Evolutionary conservation across 23 red algal species (phyloP).

Genomic region (Gracilaria domingensis): DNA sequence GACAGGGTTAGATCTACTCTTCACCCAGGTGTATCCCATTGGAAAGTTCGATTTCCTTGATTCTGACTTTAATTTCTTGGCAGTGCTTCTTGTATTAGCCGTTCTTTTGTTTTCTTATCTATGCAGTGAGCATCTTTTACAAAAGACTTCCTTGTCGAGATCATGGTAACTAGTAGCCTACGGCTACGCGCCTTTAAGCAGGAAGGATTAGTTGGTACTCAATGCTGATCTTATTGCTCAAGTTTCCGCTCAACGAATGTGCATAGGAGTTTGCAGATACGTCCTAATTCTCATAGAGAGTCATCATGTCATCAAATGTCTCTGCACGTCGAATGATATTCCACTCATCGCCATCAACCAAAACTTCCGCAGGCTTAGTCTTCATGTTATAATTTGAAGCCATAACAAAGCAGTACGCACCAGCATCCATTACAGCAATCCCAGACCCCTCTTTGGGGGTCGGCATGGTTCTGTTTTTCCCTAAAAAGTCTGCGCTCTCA

Average conservation of each 20-base stretch:
- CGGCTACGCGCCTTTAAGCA: too few species aligned
- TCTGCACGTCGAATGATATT: slow-evolving; percentile 79
- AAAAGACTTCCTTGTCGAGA: slow-evolving; percentile 17
- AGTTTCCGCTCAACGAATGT: background rate
- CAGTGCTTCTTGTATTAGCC: slow-evolving; percentile 43
- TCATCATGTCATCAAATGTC: slow-evolving; percentile 89
- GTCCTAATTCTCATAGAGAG: slow-evolving; percentile 52
- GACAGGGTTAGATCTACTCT: slow-evolving; percentile 49
- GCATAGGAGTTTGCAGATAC: background rate
- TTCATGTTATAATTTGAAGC: slow-evolving; percentile 99
- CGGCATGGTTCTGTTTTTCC: slow-evolving; percentile 85
- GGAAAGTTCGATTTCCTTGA: slow-evolving; percentile 63
- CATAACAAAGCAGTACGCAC: slow-evolving; percentile 94
- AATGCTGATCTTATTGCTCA: background rate
- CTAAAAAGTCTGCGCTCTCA: slow-evolving; percentile 94
- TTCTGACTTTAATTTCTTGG: slow-evolving; percentile 38
- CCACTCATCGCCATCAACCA: slow-evolving; percentile 90
- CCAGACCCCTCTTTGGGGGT: slow-evolving; percentile 80
- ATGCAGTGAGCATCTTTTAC: slow-evolving; percentile 30
- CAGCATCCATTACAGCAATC: slow-evolving; percentile 91
- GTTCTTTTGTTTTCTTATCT: slow-evolving; percentile 5
- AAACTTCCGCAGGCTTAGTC: slow-evolving; percentile 79
- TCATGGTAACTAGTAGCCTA: slow-evolving; percentile 38
- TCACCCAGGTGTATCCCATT: slow-evolving; percentile 35
- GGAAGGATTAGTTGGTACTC: background rate